phyloP scores from a whole-genome alignment of 2,329 filamentous ascomycete species.

The Diaporthe aspalathi region DNA sequence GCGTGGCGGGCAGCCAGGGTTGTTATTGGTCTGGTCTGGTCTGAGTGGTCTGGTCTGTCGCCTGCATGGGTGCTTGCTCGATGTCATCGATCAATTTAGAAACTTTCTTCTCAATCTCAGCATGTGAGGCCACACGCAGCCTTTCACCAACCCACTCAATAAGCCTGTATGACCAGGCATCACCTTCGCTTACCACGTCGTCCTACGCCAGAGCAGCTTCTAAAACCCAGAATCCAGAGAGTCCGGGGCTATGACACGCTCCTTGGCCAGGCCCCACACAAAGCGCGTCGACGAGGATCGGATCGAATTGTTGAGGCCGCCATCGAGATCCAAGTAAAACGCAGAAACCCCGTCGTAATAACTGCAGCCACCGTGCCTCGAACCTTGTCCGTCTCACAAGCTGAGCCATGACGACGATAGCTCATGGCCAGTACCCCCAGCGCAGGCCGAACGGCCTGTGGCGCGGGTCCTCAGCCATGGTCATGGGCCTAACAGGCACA shows the following conservation, averaged over 20 bases:
- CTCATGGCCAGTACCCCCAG: constrained; percentile 39
- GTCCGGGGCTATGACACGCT: constrained; percentile 23
- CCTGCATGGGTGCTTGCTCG: constrained; percentile 8
- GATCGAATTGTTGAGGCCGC: constrained; percentile 22
- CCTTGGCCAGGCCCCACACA: constrained; percentile 23
- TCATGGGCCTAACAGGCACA: constrained; percentile 79
- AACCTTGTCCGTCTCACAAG: not conserved
- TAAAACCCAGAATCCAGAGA: not conserved
- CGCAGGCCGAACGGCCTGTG: constrained; percentile 71
- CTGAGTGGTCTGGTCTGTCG: constrained; percentile 6
- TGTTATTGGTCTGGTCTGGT: not conserved
- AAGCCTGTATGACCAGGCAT: constrained; percentile 2
- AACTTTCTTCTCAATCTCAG: constrained; percentile 20
- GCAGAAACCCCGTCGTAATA: not conserved
- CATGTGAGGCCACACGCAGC: constrained; percentile 14
- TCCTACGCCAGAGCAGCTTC: not conserved
- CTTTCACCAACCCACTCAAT: not conserved
- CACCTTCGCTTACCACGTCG: constrained; percentile 8
- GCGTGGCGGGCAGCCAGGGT: constrained; percentile 8
- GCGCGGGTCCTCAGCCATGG: constrained; percentile 77
- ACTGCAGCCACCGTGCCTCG: not conserved
- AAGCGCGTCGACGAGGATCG: constrained; percentile 28
- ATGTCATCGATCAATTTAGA: constrained; percentile 24
- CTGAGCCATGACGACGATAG: constrained; percentile 37
- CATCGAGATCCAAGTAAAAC: not conserved